phyloP scores from a whole-genome alignment of 768 basidiomycete genomes.

The Lentinula edodes region DNA sequence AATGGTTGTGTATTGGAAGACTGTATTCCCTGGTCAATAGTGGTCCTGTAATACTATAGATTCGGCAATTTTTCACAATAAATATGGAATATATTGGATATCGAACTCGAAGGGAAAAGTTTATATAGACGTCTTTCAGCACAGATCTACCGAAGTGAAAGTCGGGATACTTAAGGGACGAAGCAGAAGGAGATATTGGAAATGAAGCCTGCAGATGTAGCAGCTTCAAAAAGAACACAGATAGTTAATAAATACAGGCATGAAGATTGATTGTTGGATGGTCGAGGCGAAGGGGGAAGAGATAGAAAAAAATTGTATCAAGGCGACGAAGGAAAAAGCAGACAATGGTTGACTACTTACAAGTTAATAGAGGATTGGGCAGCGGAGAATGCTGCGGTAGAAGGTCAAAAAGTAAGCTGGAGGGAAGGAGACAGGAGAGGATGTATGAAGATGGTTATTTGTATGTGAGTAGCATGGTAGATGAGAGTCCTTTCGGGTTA shows the following conservation, averaged over 20 bases:
- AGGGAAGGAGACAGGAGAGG: not conserved
- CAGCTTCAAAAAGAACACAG: not conserved
- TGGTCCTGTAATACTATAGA: not conserved
- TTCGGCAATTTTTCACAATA: too few relatives aligned
- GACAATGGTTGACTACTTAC: not conserved
- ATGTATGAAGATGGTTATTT: not conserved
- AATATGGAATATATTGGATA: too few relatives aligned
- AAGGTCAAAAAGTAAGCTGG: not conserved
- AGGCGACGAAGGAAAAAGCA: not conserved
- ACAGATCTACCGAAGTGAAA: not conserved
- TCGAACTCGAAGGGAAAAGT: not conserved
- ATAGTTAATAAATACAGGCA: not conserved
- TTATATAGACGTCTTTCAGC: not conserved
- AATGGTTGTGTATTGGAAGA: too few relatives aligned
- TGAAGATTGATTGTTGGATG: not conserved
- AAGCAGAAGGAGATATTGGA: not conserved
- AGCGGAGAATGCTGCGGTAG: not conserved
- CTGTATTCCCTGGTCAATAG: not conserved
- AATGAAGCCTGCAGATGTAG: not conserved
- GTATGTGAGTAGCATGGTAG: not conserved
- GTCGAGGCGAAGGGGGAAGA: not conserved
- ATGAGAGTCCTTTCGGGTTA: conserved; percentile 9
- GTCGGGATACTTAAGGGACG: not conserved
- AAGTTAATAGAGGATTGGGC: not conserved
- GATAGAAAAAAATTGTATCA: not conserved